Evolutionary conservation across 164 flowering plant species (phyloP), one percentile per base, ranked within the genome.

Genomic region (Warburgia ugandensis): DNA sequence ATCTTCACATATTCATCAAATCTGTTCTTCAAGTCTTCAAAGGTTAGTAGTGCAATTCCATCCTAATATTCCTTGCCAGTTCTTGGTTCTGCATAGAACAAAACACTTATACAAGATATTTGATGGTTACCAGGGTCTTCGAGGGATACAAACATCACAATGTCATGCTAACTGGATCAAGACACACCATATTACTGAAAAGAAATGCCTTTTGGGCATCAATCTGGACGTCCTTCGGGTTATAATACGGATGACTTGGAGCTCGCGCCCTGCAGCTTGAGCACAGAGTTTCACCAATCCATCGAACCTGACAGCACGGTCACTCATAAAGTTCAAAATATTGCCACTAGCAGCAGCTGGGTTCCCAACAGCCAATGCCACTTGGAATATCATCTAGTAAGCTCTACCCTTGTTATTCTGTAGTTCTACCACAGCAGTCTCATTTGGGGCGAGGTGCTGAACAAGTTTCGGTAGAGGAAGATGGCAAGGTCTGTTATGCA

Each of bases 171-270:
- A n/a, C n/a, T n/a, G n/a, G n/a, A n/a, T n/a, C n/a, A n/a, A n/a
- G n/a, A n/a, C n/a, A n/a, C n/a, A 86, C 99, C 92, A 80, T 80
- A 48, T 75, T 92, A 7, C 96, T 83, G 76, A 88, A 92, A 62
- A 95, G 99, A 59, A 92, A 92, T 25, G 96, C 96, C 64, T 88
- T 88, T 76, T 77, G 88, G 43, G 95, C 85, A 76, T 92, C 99
- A 37, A 73, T 45, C 17, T 96, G 95, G 38, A 80, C 60, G 37
- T 81, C 78, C 67, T 92, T 92, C 20, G 95, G 97, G 59, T 92
- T 89, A 37, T 88, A 92, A 68, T 88, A n/a, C n/a, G 97, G 43
- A 92, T 79, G 11, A 92, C 82, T 36, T 79, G 75, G 44, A 79
- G 74, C 0, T 76, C 64, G 37, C 62, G 70, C 17, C 90, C 95